Evolutionary conservation across 1,139 yeast species (phyloP), one percentile per base, ranked within the genome.

Genomic region (Yamadazyma taylorii): DNA sequence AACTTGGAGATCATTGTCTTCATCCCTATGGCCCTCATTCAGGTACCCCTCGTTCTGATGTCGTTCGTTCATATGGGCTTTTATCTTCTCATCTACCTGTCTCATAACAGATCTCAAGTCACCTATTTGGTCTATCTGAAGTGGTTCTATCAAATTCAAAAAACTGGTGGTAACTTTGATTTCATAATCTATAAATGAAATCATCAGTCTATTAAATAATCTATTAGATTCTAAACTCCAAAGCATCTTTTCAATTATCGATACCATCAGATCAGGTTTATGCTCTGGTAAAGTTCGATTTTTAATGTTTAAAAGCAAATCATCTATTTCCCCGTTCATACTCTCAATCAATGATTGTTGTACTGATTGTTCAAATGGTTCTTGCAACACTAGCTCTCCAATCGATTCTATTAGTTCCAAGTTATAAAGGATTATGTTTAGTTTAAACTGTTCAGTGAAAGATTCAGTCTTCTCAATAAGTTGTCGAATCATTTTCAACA

Each of bases 111-210:
- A 12, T 15, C 17, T 19, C 10, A 35, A 23, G 16, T 11, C 12
- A 3, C 16, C 21, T 6, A 6, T 16, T 14, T 27, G 19, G 10
- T 4, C 16, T 4, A 16, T 21, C 4, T 16, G 7, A 21, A 27
- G 12, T 9, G 30, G 30, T 9, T n/a, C 10, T 15, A 27, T 40
- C 33, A 31, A 41, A 38, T 6, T 17, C 29, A 3, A 33, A 17
- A 13, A 34, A 34, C 13, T 19, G 14, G 9, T 30, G 14, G 27
- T 35, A 34, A 24, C 35, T 32, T 26, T 24, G 21, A 19, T 34
- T 37, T 27, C 30, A 27, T 10, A 27, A 9, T 5, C 10, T 3
- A 27, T 8, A n/a, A 27, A 27, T 7, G 30, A 27, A 8, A 27
- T 8, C 9, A 27, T 8, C 30, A 27, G 30, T 11, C 11, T n/a